Evolutionary conservation across 129 eudicot genomes (phyloP).

Genomic region (Gnaphalium uliginosum): DNA sequence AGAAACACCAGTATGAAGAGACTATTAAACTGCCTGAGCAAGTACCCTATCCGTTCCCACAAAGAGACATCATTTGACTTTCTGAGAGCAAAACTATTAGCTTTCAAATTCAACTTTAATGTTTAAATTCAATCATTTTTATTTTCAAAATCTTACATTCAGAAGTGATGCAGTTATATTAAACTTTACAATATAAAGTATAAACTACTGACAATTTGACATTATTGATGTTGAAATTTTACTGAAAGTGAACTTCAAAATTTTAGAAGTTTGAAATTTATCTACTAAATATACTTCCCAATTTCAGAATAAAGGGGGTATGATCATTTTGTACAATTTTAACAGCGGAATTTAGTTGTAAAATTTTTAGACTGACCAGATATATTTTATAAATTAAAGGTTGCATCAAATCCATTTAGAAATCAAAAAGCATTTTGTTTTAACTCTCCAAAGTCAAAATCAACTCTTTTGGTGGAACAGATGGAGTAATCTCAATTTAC

Average conservation of each 20-base stretch:
- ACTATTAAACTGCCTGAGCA: constrained; percentile 11
- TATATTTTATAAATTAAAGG: not conserved
- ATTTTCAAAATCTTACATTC: not conserved
- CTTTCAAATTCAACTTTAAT: not conserved
- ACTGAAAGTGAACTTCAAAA: not conserved
- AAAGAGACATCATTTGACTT: constrained; percentile 6
- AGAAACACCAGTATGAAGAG: constrained; percentile 14
- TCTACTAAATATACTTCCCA: constrained; percentile 3
- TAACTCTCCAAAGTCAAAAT: constrained; percentile 17
- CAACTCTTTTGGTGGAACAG: constrained; percentile 14
- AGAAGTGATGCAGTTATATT: not conserved
- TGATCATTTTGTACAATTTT: constrained; percentile 12
- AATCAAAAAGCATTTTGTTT: constrained; percentile 7
- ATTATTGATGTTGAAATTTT: constrained; percentile 4
- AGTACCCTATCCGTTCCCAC: constrained; percentile 19
- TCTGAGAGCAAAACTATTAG: not conserved
- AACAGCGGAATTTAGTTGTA: not conserved
- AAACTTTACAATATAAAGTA: not conserved
- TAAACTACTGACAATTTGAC: not conserved
- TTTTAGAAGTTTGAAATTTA: not conserved
- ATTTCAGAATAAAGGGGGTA: not conserved
- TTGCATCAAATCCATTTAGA: constrained; percentile 2
- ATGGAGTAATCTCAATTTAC: constrained; percentile 6
- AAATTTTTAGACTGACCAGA: not conserved
- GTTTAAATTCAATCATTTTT: not conserved